These are phyloP conservation scores for Erigeron canadensis DNA, from an alignment of 129 eudicot species.

Conservation along the genomic window DNA sequence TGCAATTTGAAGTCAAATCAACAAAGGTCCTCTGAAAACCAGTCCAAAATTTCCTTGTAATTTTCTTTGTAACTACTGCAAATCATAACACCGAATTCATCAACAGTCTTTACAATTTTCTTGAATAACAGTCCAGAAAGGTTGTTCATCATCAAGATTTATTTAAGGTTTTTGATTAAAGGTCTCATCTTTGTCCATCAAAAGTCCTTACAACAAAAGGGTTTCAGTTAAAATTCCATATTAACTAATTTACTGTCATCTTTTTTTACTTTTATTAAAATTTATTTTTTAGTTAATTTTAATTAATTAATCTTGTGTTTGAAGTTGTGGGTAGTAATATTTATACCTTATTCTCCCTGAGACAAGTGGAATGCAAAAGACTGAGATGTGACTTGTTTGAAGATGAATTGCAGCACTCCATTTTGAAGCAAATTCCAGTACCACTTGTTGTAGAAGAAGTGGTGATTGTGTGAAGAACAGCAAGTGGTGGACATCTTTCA, in stretches of 20 bases:
- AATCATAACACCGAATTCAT: too few relatives aligned
- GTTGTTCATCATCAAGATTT: too few relatives aligned
- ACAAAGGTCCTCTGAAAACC: too few relatives aligned
- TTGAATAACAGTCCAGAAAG: too few relatives aligned
- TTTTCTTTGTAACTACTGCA: too few relatives aligned
- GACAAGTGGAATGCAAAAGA: conserved; percentile 80
- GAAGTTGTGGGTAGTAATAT: conserved; percentile 25
- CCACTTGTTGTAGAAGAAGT: not conserved
- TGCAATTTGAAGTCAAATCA: too few relatives aligned
- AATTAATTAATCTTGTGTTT: conserved; percentile 22
- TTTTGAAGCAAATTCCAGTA: conserved; percentile 70
- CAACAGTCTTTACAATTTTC: too few relatives aligned
- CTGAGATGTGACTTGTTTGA: conserved; percentile 61
- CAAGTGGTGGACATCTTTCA: conserved; percentile 95
- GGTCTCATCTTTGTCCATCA: conserved; percentile 39
- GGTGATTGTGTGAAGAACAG: conserved; percentile 78
- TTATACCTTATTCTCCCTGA: conserved; percentile 94
- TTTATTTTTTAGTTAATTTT: not conserved
- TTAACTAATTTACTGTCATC: conserved; percentile 17
- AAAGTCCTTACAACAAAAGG: conserved; percentile 37
- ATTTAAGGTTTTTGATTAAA: conserved; percentile 19
- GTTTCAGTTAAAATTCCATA: conserved; percentile 2
- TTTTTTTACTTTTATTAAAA: not conserved
- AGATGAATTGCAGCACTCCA: conserved; percentile 50
- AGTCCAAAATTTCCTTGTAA: too few relatives aligned